Base-by-base conservation (phyloP, 1,284 basidiomycete genomes). In the Pseudozyma sp. region DNA sequence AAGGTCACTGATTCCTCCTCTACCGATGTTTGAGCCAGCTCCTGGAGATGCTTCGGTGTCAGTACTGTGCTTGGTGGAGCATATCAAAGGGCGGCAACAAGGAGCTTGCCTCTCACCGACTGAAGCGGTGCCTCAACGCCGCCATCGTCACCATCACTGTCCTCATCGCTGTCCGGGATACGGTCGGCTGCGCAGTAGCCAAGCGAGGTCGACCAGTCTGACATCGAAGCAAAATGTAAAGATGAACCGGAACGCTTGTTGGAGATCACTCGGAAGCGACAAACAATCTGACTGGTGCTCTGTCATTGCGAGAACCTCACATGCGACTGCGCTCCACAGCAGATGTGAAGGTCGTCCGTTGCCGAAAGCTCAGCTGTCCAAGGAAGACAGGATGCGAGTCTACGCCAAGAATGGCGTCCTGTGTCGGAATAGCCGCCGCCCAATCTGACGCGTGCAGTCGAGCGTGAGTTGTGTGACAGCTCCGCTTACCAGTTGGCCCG, bases 1-100 rank as follows among this genome's bases (percentile, higher is more conserved):
- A 75, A 75, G 7, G 43, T 47, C 17, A 75, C 60, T 35, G 35
- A 37, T 7, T 60, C 53, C 43, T 75, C 72, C 19, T 75, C 61
- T 2, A 45, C 53, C 0, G 24, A 31, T 9, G 19, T 34, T 5
- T 44, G 29, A 5, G 34, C 50, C 3, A 52, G 43, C 11, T 40
- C 37, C 58, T 67, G 37, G 10, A 4, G 5, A 13, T 14, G 40
- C 7, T 24, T 1, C 3, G 24, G 24, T 49, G 50, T 55, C 54
- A 67, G 64, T 17, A 30, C 33, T 31, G 6, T 7, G 31, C 13
- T 2, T 11, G 4, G 31, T 33, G 1, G 34, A 7, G 34, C 29
- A 42, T 8, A 31, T 42, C 13, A n/a, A 5, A n/a, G 14, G 10
- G 19, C 35, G 13, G 24, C 33, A 7, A 9, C 35, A 24, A 19